phyloP scores from a whole-genome alignment of 2,329 filamentous ascomycete species.

The Zymoseptoria crescenta region DNA sequence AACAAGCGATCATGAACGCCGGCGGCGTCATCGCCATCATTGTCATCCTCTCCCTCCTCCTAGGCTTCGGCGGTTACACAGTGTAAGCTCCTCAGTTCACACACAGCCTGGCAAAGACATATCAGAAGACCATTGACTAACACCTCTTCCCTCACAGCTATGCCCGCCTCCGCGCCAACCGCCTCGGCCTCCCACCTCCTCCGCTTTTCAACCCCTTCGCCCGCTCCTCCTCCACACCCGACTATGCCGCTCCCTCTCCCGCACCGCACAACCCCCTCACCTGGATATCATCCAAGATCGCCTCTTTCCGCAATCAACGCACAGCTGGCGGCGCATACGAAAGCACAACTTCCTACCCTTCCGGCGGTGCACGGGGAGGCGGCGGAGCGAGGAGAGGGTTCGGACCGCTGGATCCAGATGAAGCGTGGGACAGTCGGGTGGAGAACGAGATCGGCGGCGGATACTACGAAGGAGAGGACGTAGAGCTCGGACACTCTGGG shows the following conservation, averaged over 20 bases:
- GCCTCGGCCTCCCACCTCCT: slow-evolving; percentile 63
- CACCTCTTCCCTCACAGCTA: slow-evolving; percentile 35
- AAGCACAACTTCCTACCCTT: slow-evolving; percentile 27
- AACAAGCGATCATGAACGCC: slow-evolving; percentile 20
- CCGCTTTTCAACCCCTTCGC: slow-evolving; percentile 66
- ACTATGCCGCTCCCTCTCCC: slow-evolving; percentile 45
- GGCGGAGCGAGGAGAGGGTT: slow-evolving; percentile 44
- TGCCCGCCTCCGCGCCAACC: slow-evolving; percentile 63
- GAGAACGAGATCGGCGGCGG: slow-evolving; percentile 63
- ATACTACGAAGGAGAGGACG: slow-evolving; percentile 55
- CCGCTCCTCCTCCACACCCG: slow-evolving; percentile 15
- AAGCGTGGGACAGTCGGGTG: slow-evolving; percentile 77
- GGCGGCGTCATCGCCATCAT: slow-evolving; percentile 65
- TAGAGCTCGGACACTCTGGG: slow-evolving; percentile 49
- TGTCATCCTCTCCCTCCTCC: slow-evolving; percentile 30
- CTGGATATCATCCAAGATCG: slow-evolving; percentile 64
- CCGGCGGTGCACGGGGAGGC: slow-evolving; percentile 14
- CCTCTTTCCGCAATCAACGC: slow-evolving; percentile 56
- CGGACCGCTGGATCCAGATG: slow-evolving; percentile 68
- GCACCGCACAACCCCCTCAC: slow-evolving; percentile 57
- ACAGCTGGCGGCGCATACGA: slow-evolving; percentile 49
- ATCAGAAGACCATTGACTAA: slow-evolving; percentile 1
- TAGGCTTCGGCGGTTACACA: not conserved
- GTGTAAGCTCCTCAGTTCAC: not conserved
- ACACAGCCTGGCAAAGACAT: not conserved